Conservation (phyloP, 768 basidiomycete genomes). For the Tylopilus felleus region DNA sequence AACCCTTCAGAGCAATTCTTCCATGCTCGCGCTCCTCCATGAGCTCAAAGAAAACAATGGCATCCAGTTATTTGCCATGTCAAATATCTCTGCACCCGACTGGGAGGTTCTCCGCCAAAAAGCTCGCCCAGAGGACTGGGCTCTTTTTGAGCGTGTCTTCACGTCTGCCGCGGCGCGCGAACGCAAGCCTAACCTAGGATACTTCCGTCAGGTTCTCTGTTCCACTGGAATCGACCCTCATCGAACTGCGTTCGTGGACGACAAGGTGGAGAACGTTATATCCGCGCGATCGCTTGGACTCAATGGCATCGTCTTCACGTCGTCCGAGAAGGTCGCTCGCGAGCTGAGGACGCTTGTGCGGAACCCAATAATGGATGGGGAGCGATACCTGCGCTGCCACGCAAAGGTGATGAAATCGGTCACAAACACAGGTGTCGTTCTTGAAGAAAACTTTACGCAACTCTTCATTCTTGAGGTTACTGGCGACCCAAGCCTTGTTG, state of each 20-base stretch:
- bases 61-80: conserved; percentile 22
- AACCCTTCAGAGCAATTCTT: conserved; percentile 8
- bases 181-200: conserved; percentile 22
- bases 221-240: conserved; percentile 15
- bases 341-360: conserved; percentile 15
- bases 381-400: conserved; percentile 10
- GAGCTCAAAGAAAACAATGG: conserved; percentile 6
- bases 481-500: conserved; percentile 16
- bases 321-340: conserved; percentile 12
- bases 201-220: conserved; percentile 13
- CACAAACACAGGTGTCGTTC: conserved; percentile 6
- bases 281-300: conserved; percentile 20
- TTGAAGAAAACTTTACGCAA: conserved; percentile 22
- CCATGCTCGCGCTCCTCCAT: conserved; percentile 16
- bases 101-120: conserved; percentile 19
- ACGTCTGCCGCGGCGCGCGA: conserved; percentile 17
- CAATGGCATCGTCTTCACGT: conserved; percentile 19
- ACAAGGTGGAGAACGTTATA: conserved; percentile 21
- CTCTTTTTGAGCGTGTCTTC: conserved; percentile 19
- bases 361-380: conserved; percentile 14
- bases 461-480: conserved; percentile 20
- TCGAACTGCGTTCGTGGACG: conserved; percentile 24
- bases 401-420: conserved; percentile 19
- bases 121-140: conserved; percentile 14
- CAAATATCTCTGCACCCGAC: conserved; percentile 21